Percentiles rank a stretch among this genome's conserved stretches.
phyloP scores from a whole-genome alignment of 2,329 filamentous ascomycete genomes.

The Trichoderma sp. region DNA sequence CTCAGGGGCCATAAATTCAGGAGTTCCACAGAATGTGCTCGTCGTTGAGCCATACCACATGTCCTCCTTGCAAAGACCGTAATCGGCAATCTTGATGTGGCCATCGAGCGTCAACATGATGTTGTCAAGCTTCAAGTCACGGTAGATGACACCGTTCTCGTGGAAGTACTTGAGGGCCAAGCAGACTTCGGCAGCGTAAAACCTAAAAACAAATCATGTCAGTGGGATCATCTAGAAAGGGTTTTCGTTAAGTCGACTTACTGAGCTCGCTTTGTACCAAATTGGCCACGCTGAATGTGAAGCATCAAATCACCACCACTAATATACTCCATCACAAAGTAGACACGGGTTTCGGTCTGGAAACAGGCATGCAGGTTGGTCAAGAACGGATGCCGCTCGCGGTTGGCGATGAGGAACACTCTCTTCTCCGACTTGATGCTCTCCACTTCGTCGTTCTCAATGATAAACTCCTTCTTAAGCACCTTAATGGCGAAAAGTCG shows the following conservation, averaged over 20 bases:
- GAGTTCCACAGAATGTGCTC: conserved; percentile 98
- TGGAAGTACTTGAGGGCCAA: conserved; percentile 98
- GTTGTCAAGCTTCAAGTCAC: conserved; percentile 90
- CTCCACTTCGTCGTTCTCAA: conserved; percentile 98
- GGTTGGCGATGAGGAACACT: conserved; percentile 95
- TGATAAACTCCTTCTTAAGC: conserved; percentile 99
- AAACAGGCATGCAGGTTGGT: conserved; percentile 96
- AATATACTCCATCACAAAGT: conserved; percentile 99
- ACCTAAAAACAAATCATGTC: conserved; percentile 48
- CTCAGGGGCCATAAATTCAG: conserved; percentile 98
- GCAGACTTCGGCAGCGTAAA: conserved; percentile 97
- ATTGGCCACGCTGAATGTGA: conserved; percentile 95
- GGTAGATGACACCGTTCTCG: conserved; percentile 98
- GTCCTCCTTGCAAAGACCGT: conserved; percentile 98
- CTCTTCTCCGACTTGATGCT: conserved; percentile 97
- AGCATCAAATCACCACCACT: conserved; percentile 98
- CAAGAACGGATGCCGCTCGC: conserved; percentile 93
- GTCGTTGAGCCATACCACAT: conserved; percentile 99
- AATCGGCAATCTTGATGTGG: conserved; percentile 98
- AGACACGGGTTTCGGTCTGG: conserved; percentile 96
- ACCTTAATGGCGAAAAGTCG: conserved; percentile 98
- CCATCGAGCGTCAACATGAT: conserved; percentile 93
- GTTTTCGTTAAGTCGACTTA: conserved; percentile 49
- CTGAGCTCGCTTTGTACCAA: conserved; percentile 94
- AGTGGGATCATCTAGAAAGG: neutral